Evolutionary conservation across 2,329 filamentous ascomycete species (phyloP).

Genomic region (Ophiocordyceps camponoti-saundersi): DNA sequence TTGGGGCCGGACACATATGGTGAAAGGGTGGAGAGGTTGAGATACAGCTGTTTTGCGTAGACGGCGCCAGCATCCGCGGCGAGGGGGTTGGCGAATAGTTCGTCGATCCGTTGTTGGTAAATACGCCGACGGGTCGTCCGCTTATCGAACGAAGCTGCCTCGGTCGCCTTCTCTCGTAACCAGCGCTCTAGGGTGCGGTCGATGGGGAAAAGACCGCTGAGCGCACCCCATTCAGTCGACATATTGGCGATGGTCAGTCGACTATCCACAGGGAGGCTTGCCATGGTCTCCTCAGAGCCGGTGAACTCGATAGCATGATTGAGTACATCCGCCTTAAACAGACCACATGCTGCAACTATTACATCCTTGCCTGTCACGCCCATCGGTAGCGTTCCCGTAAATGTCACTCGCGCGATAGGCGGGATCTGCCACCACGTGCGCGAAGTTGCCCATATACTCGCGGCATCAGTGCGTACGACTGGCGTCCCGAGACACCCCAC

Average conservation of each 20-base stretch:
- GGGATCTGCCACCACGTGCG: constrained; percentile 83
- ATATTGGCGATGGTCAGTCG: constrained; percentile 64
- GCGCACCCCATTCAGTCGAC: constrained; percentile 66
- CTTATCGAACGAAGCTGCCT: constrained; percentile 36
- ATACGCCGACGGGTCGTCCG: constrained; percentile 39
- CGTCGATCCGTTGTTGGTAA: constrained; percentile 55
- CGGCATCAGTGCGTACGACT: constrained; percentile 75
- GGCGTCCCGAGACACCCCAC: constrained; percentile 63
- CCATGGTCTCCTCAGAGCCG: constrained; percentile 61
- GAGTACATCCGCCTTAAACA: constrained; percentile 77
- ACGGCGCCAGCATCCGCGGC: constrained; percentile 57
- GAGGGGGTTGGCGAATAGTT: constrained; percentile 50
- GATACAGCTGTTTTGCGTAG: constrained; percentile 70
- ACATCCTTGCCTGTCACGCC: constrained; percentile 90
- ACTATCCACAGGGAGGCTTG: constrained; percentile 53
- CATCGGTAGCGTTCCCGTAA: constrained; percentile 56
- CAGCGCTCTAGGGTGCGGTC: constrained; percentile 56
- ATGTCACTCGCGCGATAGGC: constrained; percentile 62
- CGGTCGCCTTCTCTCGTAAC: constrained; percentile 62
- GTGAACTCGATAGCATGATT: constrained; percentile 86
- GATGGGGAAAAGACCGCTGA: constrained; percentile 53
- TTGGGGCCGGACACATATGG: constrained; percentile 81
- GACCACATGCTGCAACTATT: constrained; percentile 71
- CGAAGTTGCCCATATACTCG: constrained; percentile 69
- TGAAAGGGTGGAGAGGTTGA: constrained; percentile 69